Percentiles rank a stretch among this genome's conserved stretches.
These are phyloP conservation scores for Sugiyamaella lignohabitans DNA, from an alignment of 805 yeast species.

Conservation along the genomic window DNA sequence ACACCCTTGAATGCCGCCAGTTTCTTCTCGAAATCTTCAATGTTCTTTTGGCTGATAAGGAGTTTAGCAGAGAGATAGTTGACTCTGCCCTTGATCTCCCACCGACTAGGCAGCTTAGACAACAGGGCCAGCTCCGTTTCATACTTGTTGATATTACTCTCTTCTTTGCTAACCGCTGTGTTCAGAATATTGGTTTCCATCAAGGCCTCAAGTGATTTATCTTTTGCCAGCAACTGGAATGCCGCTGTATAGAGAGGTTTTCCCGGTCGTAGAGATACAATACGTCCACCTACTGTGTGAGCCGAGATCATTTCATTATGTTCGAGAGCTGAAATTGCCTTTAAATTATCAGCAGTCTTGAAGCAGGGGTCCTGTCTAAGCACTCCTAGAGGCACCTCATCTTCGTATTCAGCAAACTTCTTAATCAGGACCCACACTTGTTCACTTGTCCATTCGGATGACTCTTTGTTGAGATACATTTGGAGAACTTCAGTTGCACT, in stretches of 20 bases:
- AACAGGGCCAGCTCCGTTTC: constrained; percentile 69
- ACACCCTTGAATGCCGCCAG: constrained; percentile 22
- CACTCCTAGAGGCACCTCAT: constrained; percentile 18
- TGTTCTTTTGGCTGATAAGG: constrained; percentile 48
- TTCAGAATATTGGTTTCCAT: constrained; percentile 59
- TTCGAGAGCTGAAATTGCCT: constrained; percentile 62
- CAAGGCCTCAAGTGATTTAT: constrained; percentile 47
- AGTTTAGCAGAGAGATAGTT: constrained; percentile 65
- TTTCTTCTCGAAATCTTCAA: constrained; percentile 41
- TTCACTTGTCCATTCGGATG: constrained; percentile 54
- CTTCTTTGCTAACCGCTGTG: constrained; percentile 52
- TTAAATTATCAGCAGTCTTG: constrained; percentile 39
- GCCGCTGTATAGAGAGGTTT: constrained; percentile 82
- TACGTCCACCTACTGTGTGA: constrained; percentile 69
- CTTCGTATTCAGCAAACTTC: constrained; percentile 39
- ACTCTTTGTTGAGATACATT: constrained; percentile 45
- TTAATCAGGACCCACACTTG: constrained; percentile 86
- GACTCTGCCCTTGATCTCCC: constrained; percentile 54
- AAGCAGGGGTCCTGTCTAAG: constrained; percentile 29
- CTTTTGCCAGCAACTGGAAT: constrained; percentile 56
- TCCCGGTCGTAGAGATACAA: constrained; percentile 63
- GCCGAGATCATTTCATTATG: constrained; percentile 69
- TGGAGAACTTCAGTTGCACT: constrained; percentile 86
- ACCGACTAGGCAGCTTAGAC: constrained; percentile 42
- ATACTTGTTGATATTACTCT: constrained; percentile 50